Conservation (phyloP, 495 filamentous ascomycete species). For the Penicillium dipodomyicola region DNA sequence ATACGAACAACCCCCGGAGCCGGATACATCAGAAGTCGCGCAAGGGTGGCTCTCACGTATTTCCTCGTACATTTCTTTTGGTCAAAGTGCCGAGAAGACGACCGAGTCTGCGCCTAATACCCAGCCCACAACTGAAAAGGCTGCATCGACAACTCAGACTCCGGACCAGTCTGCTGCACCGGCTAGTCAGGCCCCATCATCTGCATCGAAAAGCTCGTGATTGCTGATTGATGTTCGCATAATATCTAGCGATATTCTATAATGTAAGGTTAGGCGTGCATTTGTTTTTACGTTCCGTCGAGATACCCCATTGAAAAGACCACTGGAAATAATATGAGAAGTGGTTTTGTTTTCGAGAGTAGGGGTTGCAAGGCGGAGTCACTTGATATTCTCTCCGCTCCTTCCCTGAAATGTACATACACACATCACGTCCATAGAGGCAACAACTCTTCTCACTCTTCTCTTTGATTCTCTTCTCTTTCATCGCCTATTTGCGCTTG, state of each 20-base stretch:
- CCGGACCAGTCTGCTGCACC: background rate
- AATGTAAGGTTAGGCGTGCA: conserved; percentile 3
- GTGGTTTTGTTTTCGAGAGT: background rate
- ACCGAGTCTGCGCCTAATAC: background rate
- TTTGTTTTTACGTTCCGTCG: conserved; percentile 6
- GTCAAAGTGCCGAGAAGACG: conserved; percentile 6
- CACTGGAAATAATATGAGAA: background rate
- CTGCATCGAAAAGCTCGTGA: background rate
- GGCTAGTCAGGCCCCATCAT: background rate
- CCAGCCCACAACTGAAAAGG: background rate
- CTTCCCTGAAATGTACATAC: conserved; percentile 5
- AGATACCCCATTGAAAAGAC: conserved; percentile 11
- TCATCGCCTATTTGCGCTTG: background rate
- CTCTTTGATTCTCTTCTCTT: background rate
- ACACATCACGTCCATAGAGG: conserved; percentile 1
- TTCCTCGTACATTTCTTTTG: conserved; percentile 34
- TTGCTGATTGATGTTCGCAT: background rate
- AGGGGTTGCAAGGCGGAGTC: background rate
- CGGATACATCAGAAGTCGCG: conserved; percentile 24
- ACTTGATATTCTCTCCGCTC: conserved; percentile 1
- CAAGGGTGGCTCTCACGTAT: conserved; percentile 36
- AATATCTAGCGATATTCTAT: background rate
- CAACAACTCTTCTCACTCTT: conserved; percentile 1
- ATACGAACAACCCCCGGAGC: conserved; percentile 43
- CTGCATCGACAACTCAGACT: background rate